phyloP scores from a whole-genome alignment of 2,329 filamentous ascomycete genomes.

The Chaetomium globosum region DNA sequence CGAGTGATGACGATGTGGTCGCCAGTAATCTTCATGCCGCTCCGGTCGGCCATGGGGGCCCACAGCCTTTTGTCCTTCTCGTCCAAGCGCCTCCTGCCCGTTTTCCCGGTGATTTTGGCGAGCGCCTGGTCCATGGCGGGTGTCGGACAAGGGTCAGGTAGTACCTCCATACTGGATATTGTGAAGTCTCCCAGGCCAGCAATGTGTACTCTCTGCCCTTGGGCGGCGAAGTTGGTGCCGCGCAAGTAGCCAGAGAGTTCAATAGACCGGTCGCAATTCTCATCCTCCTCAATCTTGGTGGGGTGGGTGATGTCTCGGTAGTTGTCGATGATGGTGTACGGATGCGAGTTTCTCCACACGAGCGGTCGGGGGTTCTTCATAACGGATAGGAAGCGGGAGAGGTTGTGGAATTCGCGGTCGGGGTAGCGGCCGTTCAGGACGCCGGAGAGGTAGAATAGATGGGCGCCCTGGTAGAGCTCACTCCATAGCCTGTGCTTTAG shows the following conservation, averaged over 20 bases:
- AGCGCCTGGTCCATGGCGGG: constrained; percentile 86
- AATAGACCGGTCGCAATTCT: constrained; percentile 86
- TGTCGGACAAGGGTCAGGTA: constrained; percentile 94
- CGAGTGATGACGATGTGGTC: constrained; percentile 89
- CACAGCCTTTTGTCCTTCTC: constrained; percentile 97
- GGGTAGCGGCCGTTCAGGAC: constrained; percentile 97
- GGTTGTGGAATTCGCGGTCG: constrained; percentile 92
- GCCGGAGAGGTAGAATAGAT: constrained; percentile 94
- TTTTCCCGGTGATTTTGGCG: constrained; percentile 82
- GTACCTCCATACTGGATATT: constrained; percentile 77
- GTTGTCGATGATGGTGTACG: constrained; percentile 89
- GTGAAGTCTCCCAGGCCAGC: constrained; percentile 89
- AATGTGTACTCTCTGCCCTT: constrained; percentile 85
- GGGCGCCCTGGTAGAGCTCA: constrained; percentile 93
- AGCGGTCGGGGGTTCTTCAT: constrained; percentile 99
- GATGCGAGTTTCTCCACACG: constrained; percentile 94
- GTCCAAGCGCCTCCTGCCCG: constrained; percentile 75
- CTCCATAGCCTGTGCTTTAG: constrained; percentile 96
- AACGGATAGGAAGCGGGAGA: constrained; percentile 91
- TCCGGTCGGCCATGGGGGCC: constrained; percentile 97
- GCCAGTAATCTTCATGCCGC: constrained; percentile 92
- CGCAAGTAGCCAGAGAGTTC: constrained; percentile 91
- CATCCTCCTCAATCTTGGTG: constrained; percentile 82
- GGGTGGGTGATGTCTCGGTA: constrained; percentile 95
- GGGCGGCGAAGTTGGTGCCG: constrained; percentile 88